Evolutionary conservation across 352 stramenopile species (phyloP), one percentile per base, ranked within the genome.

Genomic region (Elongisporangium anandrum): DNA sequence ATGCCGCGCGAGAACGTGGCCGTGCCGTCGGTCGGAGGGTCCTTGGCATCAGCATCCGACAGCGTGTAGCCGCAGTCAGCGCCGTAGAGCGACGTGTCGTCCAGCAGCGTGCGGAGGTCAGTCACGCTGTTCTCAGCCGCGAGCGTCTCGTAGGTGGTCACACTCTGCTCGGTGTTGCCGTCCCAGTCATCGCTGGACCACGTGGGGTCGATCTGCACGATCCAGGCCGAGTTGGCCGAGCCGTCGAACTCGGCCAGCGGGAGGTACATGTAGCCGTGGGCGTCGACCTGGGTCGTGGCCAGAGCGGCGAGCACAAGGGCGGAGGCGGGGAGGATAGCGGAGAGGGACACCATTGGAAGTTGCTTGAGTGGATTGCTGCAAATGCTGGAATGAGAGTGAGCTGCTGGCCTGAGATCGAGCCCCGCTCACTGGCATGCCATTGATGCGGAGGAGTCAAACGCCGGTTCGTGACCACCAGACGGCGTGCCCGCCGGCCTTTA

Each of bases 31-130:
- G 67, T 66, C 38, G 70, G 70, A 53, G 75, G 66, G 38, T 65
- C 56, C 62, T 78, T 70, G 26, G 67, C 53, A 6, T 67, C 68
- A 39, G 63, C 70, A 23, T 75, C 50, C 53, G 68, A 61, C 38
- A 72, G 19, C 22, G 70, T 75, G 57, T 73, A 75, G 52, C 70
- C 70, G 41, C 70, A 78, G 57, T 72, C 68, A 7, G 66, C 52
- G 38, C 68, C 68, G 56, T 73, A 76, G 9, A 62, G 56, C 22
- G 68, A 73, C 12, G 68, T 73, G 65, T 76, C 68, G 50, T 69
- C 62, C 55, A 76, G 68, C 26, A 76, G 56, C 17, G 65, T 62
- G 34, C 68, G 70, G 50, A 76, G 39, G 50, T 76, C 63, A 29
- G 62, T 65, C 52, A 71, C 70, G 48, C 70, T 68, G 56, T 76